Conservation (phyloP, 225 moss, liverwort and hornwort genomes). For the Marchantia polymorpha region DNA sequence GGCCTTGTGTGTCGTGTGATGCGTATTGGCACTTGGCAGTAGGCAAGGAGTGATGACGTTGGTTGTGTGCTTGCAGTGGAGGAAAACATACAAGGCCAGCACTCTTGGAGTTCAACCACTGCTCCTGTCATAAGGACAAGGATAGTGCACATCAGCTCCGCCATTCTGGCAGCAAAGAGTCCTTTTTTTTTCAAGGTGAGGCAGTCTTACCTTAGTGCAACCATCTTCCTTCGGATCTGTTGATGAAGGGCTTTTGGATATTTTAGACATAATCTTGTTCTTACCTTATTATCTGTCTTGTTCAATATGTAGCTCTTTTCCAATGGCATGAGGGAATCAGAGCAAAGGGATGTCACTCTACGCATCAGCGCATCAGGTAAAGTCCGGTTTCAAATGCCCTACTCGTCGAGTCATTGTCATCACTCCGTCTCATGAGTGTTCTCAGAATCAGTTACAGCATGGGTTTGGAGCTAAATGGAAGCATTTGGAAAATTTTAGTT, state of each 20-base stretch:
- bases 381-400: background rate
- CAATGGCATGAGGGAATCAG: conserved; percentile 99
- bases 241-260: background rate
- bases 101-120: conserved; percentile 64
- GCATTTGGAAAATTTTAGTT: background rate
- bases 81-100: conserved; percentile 47
- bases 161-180: conserved; percentile 96
- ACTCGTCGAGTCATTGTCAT: background rate
- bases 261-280: background rate
- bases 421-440: background rate
- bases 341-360: conserved; percentile 87
- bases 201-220: background rate
- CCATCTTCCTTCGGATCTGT: background rate
- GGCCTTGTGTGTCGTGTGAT: background rate
- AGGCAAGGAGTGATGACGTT: background rate
- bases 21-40: background rate
- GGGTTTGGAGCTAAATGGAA: background rate
- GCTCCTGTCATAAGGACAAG: conserved; percentile 69
- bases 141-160: conserved; percentile 89
- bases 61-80: conserved; percentile 53
- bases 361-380: conserved; percentile 71
- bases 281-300: background rate
- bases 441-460: background rate
- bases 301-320: conserved; percentile 77
- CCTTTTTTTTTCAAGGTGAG: conserved; percentile 93